Percentiles rank a stretch among this genome's conserved stretches.
These are phyloP conservation scores for Saturnispora sekii DNA, from an alignment of 805 yeast genomes.

Conservation along the genomic window DNA sequence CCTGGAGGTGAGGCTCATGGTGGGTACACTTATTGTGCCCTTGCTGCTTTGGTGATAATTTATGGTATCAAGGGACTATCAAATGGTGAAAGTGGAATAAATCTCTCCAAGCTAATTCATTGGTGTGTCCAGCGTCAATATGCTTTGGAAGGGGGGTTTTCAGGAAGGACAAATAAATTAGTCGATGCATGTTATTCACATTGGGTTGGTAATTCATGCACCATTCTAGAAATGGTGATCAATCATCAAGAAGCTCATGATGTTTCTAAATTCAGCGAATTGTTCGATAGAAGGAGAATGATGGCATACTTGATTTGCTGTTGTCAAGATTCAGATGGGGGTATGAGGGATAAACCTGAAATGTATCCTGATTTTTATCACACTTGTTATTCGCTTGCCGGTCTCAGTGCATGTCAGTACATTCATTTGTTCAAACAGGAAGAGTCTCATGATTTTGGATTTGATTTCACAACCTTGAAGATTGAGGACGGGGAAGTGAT, in stretches of 20 bases:
- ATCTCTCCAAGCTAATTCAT: slow-evolving; percentile 40
- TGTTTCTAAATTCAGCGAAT: slow-evolving; percentile 1
- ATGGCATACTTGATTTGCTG: slow-evolving; percentile 62
- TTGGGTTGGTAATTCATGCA: slow-evolving; percentile 82
- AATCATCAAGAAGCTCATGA: slow-evolving; percentile 35
- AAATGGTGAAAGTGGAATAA: slow-evolving; percentile 21
- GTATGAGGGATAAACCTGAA: slow-evolving; percentile 85
- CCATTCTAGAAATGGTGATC: slow-evolving; percentile 48
- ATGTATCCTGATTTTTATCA: slow-evolving; percentile 78
- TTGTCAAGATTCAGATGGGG: slow-evolving; percentile 53
- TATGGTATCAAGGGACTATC: slow-evolving; percentile 27
- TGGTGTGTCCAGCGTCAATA: slow-evolving; percentile 73
- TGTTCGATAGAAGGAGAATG: slow-evolving; percentile 48
- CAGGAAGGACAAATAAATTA: slow-evolving; percentile 84
- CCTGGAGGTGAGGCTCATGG: slow-evolving; percentile 93
- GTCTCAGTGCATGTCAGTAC: slow-evolving; percentile 55
- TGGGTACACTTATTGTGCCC: slow-evolving; percentile 89
- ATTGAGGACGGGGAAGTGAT: slow-evolving; percentile 15
- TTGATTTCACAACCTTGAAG: slow-evolving; percentile 16
- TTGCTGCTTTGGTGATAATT: slow-evolving; percentile 49
- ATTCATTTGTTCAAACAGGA: slow-evolving; percentile 21
- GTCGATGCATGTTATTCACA: slow-evolving; percentile 95
- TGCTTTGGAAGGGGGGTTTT: slow-evolving; percentile 71
- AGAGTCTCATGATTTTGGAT: slow-evolving; percentile 11
- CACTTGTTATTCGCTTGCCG: slow-evolving; percentile 75